Evolutionary conservation across 768 basidiomycete species (phyloP), one percentile per base, ranked within the genome.

Genomic region (Candolleomyces aberdarensis): DNA sequence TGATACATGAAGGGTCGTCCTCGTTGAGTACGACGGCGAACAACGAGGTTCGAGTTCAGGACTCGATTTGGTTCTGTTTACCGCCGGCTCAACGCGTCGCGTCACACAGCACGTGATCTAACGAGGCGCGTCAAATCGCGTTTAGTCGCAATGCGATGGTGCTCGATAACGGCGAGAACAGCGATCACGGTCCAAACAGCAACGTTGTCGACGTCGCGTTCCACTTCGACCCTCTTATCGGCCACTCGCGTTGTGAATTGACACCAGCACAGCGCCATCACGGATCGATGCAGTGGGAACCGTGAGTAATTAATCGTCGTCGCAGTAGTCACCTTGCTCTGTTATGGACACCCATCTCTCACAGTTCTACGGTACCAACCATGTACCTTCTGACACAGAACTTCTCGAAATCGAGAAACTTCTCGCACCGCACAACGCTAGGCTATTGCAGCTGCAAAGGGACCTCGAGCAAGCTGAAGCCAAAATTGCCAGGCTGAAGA

Each of bases 401-500:
- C 72, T 85, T 26, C 59, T 72, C 2, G 77, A 80, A 47, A 79
- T 82, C 31, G 74, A 77, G 52, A 67, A 63, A 7, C 67, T 82
- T 2, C 70, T 86, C 63, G 65, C 70, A 10, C 41, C 66, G 0
- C 74, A 76, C 51, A 72, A 74, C 19, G 73, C 78, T 0, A 73
- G 71, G 6, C 41, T 43, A 13, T 43, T 5, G n/a, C 11, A n/a
- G 41, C 41, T 43, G 41, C 13, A 43, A 43, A 43, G 5, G 11
- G 41, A 43, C 13, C 11, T 43, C 13, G n/a, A 43, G 41, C 13
- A 43, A n/a, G 41, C 41, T 43, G n/a, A 11, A 11, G 41, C 11
- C 13, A 43, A 43, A n/a, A 43, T 43, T 3, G n/a, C n/a, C 13
- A 11, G 41, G n/a, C n/a, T 43, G 41, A 43, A 43, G 11, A n/a